Percentiles rank a stretch among this genome's conserved stretches.
Conservation (phyloP, 1,284 basidiomycete genomes). For the Ganoderma lucidum region DNA sequence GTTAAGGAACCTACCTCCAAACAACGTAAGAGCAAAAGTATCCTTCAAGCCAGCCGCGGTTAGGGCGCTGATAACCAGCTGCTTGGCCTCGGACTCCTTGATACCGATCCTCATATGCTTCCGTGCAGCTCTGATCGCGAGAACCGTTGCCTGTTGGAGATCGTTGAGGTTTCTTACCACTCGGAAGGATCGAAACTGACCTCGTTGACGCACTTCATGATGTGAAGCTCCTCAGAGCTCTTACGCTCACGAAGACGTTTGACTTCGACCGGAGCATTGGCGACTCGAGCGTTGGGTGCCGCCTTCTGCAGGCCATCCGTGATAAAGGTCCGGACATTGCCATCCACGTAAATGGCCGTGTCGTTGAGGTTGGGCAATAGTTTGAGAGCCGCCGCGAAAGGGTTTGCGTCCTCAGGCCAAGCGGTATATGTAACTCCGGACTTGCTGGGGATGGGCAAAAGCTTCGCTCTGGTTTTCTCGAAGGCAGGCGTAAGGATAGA, state of each 20-base stretch:
- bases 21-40: slow-evolving; percentile 72
- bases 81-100: slow-evolving; percentile 72
- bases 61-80: slow-evolving; percentile 65
- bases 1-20: slow-evolving; percentile 65
- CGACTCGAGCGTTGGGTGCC: slow-evolving; percentile 48
- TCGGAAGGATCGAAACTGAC: slow-evolving; percentile 46
- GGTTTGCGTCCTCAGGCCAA: slow-evolving; percentile 81
- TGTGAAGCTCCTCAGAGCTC: slow-evolving; percentile 71
- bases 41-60: slow-evolving; percentile 62
- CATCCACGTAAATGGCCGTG: slow-evolving; percentile 68
- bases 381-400: slow-evolving; percentile 63
- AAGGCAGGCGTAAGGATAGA: slow-evolving; percentile 80
- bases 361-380: slow-evolving; percentile 47
- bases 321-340: slow-evolving; percentile 64
- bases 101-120: slow-evolving; percentile 75
- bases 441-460: slow-evolving; percentile 59
- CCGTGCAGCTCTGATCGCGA: slow-evolving; percentile 75
- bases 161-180: not conserved
- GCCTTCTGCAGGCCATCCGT: slow-evolving; percentile 64
- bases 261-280: slow-evolving; percentile 62
- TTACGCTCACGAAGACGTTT: slow-evolving; percentile 76
- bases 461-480: slow-evolving; percentile 74
- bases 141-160: slow-evolving; percentile 67
- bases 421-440: slow-evolving; percentile 59
- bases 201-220: slow-evolving; percentile 84